Evolutionary conservation across 202 grass and related monocot genomes (phyloP), one percentile per base, ranked within the genome.

Genomic region (Cymbopogon flexuosus): DNA sequence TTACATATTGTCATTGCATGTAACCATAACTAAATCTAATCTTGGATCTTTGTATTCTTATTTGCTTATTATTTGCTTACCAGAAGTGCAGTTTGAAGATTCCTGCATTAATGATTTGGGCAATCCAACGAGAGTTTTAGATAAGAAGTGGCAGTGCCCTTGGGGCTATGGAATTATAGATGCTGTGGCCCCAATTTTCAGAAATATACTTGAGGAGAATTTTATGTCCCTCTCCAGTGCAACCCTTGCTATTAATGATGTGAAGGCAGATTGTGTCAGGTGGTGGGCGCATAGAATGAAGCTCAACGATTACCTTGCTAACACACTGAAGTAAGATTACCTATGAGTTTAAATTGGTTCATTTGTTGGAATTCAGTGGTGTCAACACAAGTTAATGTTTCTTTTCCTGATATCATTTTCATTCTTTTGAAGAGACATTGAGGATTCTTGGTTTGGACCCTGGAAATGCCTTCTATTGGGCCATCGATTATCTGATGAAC

Each of bases 401-500:
- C 23, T 73, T 78, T 61, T 15, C 65, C 54, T 81, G 40, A 68
- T 73, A 54, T 27, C 4, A 18, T 86, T 63, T 71, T 86, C 21
- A 77, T 56, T 39, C 37, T 83, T 88, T 79, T 74, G 19, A 85
- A 98, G 95, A 67, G 79, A 70, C 31, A 89, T 98, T 29, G 92
- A 98, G 82, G 75, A 82, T 30, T 95, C 85, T 77, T 98, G 95
- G 95, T 81, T 98, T 72, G 95, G 95, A 42, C 86, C 95, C 29
- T 98, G 95, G 95, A 85, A 86, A 77, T 93, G 88, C 84, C 91
- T 98, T 86, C 88, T 98, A 24, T 81, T 89, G 82, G 95, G 95
- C 22, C 65, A 78, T 62, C 79, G 70, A 67, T 83, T 77, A 77
- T 66, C 42, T 76, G 70, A 82, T 43, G 40, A 89, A 83, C 43